phyloP scores from a whole-genome alignment of 192 early-diverging fungal species.

The Cetraspora pellucida region DNA sequence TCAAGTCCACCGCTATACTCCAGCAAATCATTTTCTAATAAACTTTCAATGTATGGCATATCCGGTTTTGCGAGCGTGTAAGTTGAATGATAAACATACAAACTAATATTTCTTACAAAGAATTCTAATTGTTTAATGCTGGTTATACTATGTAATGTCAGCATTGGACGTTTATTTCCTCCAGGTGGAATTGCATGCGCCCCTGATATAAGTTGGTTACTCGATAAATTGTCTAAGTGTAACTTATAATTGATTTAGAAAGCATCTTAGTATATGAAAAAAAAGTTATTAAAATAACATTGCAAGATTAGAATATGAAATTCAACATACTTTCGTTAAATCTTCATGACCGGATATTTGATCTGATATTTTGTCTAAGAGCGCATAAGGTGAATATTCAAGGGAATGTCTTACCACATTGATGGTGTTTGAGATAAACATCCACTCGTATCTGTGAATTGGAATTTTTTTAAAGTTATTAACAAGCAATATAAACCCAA shows the following conservation, averaged over 20 bases:
- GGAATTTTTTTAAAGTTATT: not conserved
- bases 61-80: slow-evolving; percentile 75
- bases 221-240: not conserved
- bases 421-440: slow-evolving; percentile 86
- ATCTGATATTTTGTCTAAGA: slow-evolving; percentile 68
- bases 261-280: too few relatives aligned
- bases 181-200: slow-evolving; percentile 21
- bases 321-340: not conserved
- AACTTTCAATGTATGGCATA: slow-evolving; percentile 70
- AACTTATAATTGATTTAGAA: not conserved
- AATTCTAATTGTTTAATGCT: slow-evolving; percentile 73
- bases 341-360: slow-evolving; percentile 50
- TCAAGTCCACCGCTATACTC: slow-evolving; percentile 38
- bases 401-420: slow-evolving; percentile 57
- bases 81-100: slow-evolving; percentile 75
- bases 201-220: not conserved
- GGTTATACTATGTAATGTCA: slow-evolving; percentile 70
- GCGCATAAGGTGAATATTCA: slow-evolving; percentile 56
- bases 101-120: slow-evolving; percentile 75
- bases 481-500: not conserved
- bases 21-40: slow-evolving; percentile 66
- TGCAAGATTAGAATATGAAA: not conserved
- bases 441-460: slow-evolving; percentile 82
- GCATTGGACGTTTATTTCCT: slow-evolving; percentile 68
- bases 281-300: too few relatives aligned